Conservation (phyloP, 2,329 filamentous ascomycete genomes). For the Orbilia brochopaga region DNA sequence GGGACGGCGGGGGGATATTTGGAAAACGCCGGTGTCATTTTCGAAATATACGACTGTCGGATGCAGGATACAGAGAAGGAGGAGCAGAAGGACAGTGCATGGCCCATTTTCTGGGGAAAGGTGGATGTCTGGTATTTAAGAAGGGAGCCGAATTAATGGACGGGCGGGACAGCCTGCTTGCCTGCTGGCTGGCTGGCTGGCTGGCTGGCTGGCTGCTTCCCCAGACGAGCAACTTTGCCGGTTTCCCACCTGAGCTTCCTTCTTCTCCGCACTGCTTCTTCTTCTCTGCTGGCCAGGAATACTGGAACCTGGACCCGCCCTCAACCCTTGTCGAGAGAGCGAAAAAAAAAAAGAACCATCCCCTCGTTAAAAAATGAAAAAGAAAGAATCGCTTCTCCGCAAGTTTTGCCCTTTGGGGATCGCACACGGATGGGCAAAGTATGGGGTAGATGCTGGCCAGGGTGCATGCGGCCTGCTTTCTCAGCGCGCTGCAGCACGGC, state of each 20-base stretch:
- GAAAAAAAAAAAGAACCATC: too few relatives aligned
- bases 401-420: constrained; percentile 48
- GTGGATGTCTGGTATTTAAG: constrained; percentile 50
- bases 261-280: constrained; percentile 16
- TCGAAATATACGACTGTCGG: constrained; percentile 1
- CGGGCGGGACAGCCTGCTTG: constrained; percentile 25
- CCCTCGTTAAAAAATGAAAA: not conserved
- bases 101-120: constrained; percentile 22
- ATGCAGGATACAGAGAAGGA: constrained; percentile 11
- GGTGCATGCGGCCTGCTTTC: constrained; percentile 28
- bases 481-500: constrained; percentile 47
- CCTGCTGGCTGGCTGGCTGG: not conserved
- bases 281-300: constrained; percentile 29
- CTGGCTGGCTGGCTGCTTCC: constrained; percentile 14
- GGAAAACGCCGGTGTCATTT: constrained; percentile 39
- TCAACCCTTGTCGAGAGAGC: not conserved
- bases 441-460: constrained; percentile 48
- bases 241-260: constrained; percentile 2
- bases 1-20: constrained; percentile 23
- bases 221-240: constrained; percentile 19
- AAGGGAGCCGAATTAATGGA: constrained; percentile 45
- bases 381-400: constrained; percentile 38
- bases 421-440: constrained; percentile 44
- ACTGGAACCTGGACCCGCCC: constrained; percentile 38
- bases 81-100: constrained; percentile 37